Conservation (phyloP, 306 rosid genomes). For the Medicago ruthenica region DNA sequence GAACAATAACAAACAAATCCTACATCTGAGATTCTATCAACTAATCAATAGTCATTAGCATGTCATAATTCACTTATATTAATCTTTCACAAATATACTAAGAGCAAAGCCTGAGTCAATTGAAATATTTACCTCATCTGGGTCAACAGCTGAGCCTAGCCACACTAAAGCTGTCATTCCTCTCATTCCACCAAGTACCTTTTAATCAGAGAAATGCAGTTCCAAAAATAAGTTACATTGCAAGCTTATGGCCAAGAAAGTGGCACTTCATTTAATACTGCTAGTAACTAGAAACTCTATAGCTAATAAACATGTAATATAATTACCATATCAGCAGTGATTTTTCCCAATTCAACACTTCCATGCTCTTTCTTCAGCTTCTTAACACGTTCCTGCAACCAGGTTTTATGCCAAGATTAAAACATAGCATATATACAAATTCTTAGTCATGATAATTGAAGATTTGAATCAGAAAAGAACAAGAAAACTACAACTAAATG, state of each 20-base stretch:
- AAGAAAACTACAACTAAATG: too few relatives aligned
- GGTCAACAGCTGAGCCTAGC: conserved; percentile 95
- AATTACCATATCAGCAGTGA: conserved; percentile 88
- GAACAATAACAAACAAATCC: conserved; percentile 34
- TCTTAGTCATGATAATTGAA: background rate
- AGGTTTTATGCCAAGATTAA: conserved; percentile 20
- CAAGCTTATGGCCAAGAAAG: conserved; percentile 18
- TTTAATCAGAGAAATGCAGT: conserved; percentile 33
- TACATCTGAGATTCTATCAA: conserved; percentile 28
- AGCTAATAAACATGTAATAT: conserved; percentile 10
- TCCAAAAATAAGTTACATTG: conserved; percentile 40
- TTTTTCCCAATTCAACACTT: conserved; percentile 84
- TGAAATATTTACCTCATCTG: conserved; percentile 80
- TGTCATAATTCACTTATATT: conserved; percentile 17
- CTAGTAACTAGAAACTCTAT: conserved; percentile 17
- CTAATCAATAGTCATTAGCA: conserved; percentile 9
- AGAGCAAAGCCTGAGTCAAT: conserved; percentile 37
- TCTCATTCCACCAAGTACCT: conserved; percentile 99
- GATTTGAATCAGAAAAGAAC: conserved; percentile 19
- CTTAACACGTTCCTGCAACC: conserved; percentile 85
- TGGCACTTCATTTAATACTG: conserved; percentile 22
- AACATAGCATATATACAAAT: conserved; percentile 9
- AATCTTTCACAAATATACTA: conserved; percentile 23
- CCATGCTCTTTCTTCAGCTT: conserved; percentile 85
- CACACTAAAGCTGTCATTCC: conserved; percentile 98